Conservation (phyloP, 345 rosid species). For the Camelina neglecta region DNA sequence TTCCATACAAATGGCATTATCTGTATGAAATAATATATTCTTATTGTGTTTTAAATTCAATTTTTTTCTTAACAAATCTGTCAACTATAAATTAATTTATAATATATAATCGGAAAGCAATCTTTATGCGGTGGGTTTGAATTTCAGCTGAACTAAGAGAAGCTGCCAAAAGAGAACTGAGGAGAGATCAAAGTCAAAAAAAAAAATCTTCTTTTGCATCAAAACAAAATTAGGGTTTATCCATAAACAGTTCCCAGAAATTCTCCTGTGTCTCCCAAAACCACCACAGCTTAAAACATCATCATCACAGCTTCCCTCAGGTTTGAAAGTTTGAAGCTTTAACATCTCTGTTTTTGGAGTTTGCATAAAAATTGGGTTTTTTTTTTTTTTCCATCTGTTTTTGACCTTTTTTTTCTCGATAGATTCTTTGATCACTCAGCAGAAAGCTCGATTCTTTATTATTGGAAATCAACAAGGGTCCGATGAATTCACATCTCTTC, state of each 20-base stretch:
- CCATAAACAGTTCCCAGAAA: conserved; percentile 29
- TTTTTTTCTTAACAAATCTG: neutral
- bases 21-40: neutral
- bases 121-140: conserved; percentile 42
- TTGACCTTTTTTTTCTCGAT: conserved; percentile 1
- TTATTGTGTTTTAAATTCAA: neutral
- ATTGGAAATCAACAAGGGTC: conserved; percentile 7
- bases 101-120: conserved; percentile 31
- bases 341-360: neutral
- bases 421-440: neutral
- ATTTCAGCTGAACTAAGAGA: conserved; percentile 37
- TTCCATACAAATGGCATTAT: neutral
- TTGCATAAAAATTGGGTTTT: neutral
- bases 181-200: conserved; percentile 30
- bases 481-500: conserved; percentile 51
- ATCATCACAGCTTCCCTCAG: conserved; percentile 13
- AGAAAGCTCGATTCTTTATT: neutral
- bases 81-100: conserved; percentile 6
- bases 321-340: conserved; percentile 1
- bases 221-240: conserved; percentile 42
- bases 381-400: neutral
- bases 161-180: conserved; percentile 35
- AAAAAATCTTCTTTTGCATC: conserved; percentile 31
- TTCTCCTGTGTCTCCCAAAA: conserved; percentile 8
- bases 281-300: conserved; percentile 24